Base-by-base conservation (phyloP, 371 early-diverging fungal species). In the Mortierella sp. region DNA sequence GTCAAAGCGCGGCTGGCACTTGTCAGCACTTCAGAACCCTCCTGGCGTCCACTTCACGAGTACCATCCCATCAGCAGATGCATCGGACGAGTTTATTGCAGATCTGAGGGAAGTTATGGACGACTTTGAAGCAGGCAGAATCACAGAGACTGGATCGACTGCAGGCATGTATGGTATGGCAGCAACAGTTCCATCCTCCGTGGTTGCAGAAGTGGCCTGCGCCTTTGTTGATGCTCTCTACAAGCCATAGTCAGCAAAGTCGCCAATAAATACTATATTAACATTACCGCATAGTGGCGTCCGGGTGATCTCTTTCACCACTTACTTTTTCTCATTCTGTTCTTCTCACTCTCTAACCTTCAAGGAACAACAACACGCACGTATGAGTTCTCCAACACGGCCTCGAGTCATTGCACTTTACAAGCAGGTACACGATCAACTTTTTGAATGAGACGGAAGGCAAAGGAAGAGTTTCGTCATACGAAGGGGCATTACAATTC, bases 121-220 rank as follows among this genome's bases (percentile, higher is more conserved):
- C 3, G 82, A 81, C 24, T 81, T 95, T 54, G 79, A 85, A 50
- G 87, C 87, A 9, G 85, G 94, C 61, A 95, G 94, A 14, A 73
- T 79, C 46, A 84, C 79, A 27, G 92, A 91, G 39, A 84, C 86
- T 21, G 91, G 92, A 21, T 89, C 88, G 16, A 88, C 94, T 6
- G 93, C 95, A 23, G 95, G 95, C 43, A 89, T 96, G 60, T 96
- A 96, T 58, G 97, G 97, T 26, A 92, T 94, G 60, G 94, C 94
- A 14, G 94, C 95, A 21, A 87, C 88, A 21, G 86, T 96, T 0
- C 96, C 96, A 65, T 83, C 92, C 23, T 87, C 88, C 3, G 90
- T 96, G 27, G 88, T 96, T 18, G 88, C 88, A 51, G 95, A 95
- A 71, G 93, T 96, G 13, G 89, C 94, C 38, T 82, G 83, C 27